Base-by-base conservation (phyloP, 371 early-diverging fungal species). In the Chytridium lagenaria region DNA sequence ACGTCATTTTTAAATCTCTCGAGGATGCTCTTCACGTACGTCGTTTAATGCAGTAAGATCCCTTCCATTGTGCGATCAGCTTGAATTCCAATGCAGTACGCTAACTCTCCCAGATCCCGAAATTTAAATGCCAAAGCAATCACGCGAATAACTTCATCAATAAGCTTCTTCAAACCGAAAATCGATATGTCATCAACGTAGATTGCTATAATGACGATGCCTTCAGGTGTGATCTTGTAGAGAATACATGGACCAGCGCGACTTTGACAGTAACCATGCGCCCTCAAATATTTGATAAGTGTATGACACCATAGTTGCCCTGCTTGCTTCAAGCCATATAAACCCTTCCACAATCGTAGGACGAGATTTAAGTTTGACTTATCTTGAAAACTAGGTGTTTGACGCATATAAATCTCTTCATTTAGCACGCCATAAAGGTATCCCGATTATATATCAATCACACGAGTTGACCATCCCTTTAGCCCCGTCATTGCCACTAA, bases 301-400 rank as follows among this genome's bases (percentile, higher is more conserved):
- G 34, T 71, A 22, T 63, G 30, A 39, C 69, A 72, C 77, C 77
- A 77, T 7, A 72, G 0, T 23, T 65, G 52, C 2, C 69, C 72
- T 40, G 77, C 70, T 70, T 77, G 73, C 51, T 77, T 77, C 1
- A 77, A 44, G 2, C 77, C 77, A 65, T 72, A 77, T 0, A 77
- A 59, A 2, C 69, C 77, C 44, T 70, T 68, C 7, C 0, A 3
- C 37, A 30, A 7, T 33, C 52, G 23, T 15, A 0, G 33, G 5
- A 55, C 57, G 10, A 30, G 10, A 30, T 10, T 7, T 15, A 23
- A 23, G 10, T 30, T 19, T 5, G 23, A 28, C 12, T 5, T 5
- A 44, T 67, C 67, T 2, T 2, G 23, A 26, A 67, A 49, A 28
- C 67, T 31, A 23, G 50, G 44, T 15, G 49, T 37, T 44, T 67